Percentiles rank a stretch among this genome's conserved stretches.
phyloP scores from a whole-genome alignment of 257 asterid genomes.

The Eustoma russellianum region DNA sequence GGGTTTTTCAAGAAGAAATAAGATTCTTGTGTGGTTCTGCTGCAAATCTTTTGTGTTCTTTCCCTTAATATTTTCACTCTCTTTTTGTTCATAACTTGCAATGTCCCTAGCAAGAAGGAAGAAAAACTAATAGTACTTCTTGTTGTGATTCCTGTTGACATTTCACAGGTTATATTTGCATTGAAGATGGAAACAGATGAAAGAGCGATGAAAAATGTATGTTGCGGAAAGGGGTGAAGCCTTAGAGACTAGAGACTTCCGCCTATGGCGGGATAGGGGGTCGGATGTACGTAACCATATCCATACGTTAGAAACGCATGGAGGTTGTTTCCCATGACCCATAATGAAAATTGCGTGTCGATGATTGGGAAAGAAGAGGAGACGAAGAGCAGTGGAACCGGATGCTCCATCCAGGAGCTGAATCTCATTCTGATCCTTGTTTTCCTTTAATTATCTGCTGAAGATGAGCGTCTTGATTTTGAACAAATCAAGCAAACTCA shows the following conservation, averaged over 20 bases:
- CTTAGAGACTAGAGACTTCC: too few relatives aligned
- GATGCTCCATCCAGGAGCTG: conserved; percentile 19
- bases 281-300: too few relatives aligned
- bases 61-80: neutral
- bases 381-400: conserved; percentile 5
- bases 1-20: too few relatives aligned
- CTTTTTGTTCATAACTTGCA: neutral
- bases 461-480: conserved; percentile 2
- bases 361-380: conserved; percentile 3
- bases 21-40: too few relatives aligned
- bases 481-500: conserved; percentile 1
- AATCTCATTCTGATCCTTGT: conserved; percentile 36
- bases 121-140: neutral
- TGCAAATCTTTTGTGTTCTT: neutral
- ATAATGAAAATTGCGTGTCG: too few relatives aligned
- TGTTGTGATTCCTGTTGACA: neutral
- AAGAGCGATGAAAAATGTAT: too few relatives aligned
- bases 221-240: too few relatives aligned
- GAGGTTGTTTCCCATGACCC: too few relatives aligned
- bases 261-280: too few relatives aligned
- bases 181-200: conserved; percentile 15
- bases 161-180: neutral
- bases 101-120: neutral
- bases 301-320: too few relatives aligned
- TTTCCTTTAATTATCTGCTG: conserved; percentile 29